These are phyloP conservation scores for Terana coerulea DNA, from an alignment of 768 basidiomycete genomes.

Conservation along the genomic window DNA sequence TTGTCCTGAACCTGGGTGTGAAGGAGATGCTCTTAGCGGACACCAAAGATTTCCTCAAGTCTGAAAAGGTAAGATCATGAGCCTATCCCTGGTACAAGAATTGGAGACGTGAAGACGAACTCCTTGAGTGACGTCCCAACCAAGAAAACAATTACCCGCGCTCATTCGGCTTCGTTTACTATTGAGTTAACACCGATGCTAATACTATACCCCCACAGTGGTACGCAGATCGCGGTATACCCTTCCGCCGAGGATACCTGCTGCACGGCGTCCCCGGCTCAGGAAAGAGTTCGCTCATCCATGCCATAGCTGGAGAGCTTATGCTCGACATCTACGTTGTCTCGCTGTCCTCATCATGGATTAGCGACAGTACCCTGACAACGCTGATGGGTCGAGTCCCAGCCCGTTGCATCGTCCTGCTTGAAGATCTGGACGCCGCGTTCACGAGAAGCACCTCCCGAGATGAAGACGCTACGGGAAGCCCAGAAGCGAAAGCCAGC, in stretches of 20 bases:
- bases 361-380: slow-evolving; percentile 82
- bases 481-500: slow-evolving; percentile 36
- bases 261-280: slow-evolving; percentile 83
- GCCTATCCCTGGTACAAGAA: background rate
- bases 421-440: slow-evolving; percentile 90
- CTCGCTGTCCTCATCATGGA: slow-evolving; percentile 82
- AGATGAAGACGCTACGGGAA: slow-evolving; percentile 48
- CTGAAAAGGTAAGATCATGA: slow-evolving; percentile 58
- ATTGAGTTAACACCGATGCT: slow-evolving; percentile 5
- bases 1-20: slow-evolving; percentile 83
- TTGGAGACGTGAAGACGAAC: background rate
- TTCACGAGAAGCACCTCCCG: slow-evolving; percentile 75
- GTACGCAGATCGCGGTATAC: slow-evolving; percentile 93
- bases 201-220: slow-evolving; percentile 41
- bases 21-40: slow-evolving; percentile 87
- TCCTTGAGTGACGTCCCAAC: slow-evolving; percentile 1
- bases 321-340: slow-evolving; percentile 92
- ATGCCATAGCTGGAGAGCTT: slow-evolving; percentile 84
- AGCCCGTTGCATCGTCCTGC: slow-evolving; percentile 77
- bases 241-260: slow-evolving; percentile 85
- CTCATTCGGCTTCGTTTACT: background rate
- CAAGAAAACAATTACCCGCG: background rate
- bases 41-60: slow-evolving; percentile 77
- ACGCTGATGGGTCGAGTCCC: slow-evolving; percentile 87
- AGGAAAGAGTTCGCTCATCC: slow-evolving; percentile 84